Evolutionary conservation across 306 rosid species (phyloP), one percentile per base, ranked within the genome.

Genomic region (Prunus padus): DNA sequence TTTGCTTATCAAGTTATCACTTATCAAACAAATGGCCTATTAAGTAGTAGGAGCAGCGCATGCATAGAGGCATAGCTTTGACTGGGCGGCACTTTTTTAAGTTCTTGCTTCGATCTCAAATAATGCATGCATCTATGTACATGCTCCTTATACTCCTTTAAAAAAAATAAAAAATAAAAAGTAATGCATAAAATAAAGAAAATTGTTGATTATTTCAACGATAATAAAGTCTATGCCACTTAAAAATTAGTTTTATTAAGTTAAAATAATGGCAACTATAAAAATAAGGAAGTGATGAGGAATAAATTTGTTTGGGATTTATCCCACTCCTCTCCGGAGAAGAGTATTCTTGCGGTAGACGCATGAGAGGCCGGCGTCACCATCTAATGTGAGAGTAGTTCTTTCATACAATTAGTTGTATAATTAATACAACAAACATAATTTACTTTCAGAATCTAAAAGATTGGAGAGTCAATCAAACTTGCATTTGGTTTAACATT

Each of bases 1-100:
- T 73, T 73, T 73, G 46, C 68, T 59, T 73, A 59, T 72, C 76
- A 72, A 72, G 67, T 42, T 42, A 72, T 57, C 67, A 18, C 67
- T 16, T 56, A 22, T 3, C 30, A 28, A 64, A 64, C 13, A 31
- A 16, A 30, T 63, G 12, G 42, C 11, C n/a, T 28, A 31, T 26
- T 28, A 61, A n/a, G n/a, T 14, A 15, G 7, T 46, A 51, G 26
- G 26, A 30, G 16, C 20, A 22, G 15, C 28, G 26, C 23, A 65
- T n/a, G 30, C 3, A 19, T 65, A 16, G 47, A 42, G 70, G 31
- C 44, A 71, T 31, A 56, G n/a, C 37, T 37, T 54, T 71, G 65
- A 71, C 64, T 22, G 11, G 60, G 23, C 76, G 14, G 16, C 66
- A 56, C 25, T 56, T 71, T 52, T 9, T 33, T 5, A 30, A 25